Evolutionary conservation across 345 rosid species (phyloP).

Genomic region (Bretschneidera sinensis): DNA sequence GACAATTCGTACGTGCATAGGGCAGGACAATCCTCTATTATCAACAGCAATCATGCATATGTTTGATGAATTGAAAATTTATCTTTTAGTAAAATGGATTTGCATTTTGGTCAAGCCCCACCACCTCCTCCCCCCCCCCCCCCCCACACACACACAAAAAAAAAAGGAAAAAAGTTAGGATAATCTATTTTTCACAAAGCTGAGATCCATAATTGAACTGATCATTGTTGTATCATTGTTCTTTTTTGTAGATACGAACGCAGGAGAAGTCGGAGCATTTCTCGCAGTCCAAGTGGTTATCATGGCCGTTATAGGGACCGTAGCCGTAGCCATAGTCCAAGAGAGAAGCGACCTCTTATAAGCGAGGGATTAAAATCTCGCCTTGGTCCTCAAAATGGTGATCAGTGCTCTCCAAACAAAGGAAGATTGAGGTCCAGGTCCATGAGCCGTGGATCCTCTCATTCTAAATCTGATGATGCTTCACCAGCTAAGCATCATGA

Average conservation of each 20-base stretch:
- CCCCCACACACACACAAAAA: no score
- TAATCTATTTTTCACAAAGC: no score
- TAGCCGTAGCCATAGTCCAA: slow-evolving; percentile 55
- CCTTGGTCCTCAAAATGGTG: slow-evolving; percentile 48
- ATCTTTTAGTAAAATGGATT: no score
- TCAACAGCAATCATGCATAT: not conserved
- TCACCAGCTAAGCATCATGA: slow-evolving; percentile 25
- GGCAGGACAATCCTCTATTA: no score
- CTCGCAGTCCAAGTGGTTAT: slow-evolving; percentile 56
- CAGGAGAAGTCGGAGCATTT: slow-evolving; percentile 53
- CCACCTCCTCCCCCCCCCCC: no score
- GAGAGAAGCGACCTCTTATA: slow-evolving; percentile 47
- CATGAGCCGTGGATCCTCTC: slow-evolving; percentile 25
- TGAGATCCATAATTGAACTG: not conserved
- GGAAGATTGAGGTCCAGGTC: slow-evolving; percentile 36
- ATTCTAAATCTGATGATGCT: slow-evolving; percentile 41
- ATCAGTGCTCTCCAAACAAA: slow-evolving; percentile 26
- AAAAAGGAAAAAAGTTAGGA: no score
- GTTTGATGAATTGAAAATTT: not conserved
- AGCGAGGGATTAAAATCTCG: slow-evolving; percentile 72
- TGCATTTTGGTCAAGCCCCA: no score
- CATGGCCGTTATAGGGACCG: slow-evolving; percentile 43
- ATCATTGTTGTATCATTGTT: not conserved
- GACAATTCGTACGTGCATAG: no score
- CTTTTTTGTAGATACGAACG: slow-evolving; percentile 37